Conservation (phyloP, 192 early-diverging fungal species). For the Podila epicladia region DNA sequence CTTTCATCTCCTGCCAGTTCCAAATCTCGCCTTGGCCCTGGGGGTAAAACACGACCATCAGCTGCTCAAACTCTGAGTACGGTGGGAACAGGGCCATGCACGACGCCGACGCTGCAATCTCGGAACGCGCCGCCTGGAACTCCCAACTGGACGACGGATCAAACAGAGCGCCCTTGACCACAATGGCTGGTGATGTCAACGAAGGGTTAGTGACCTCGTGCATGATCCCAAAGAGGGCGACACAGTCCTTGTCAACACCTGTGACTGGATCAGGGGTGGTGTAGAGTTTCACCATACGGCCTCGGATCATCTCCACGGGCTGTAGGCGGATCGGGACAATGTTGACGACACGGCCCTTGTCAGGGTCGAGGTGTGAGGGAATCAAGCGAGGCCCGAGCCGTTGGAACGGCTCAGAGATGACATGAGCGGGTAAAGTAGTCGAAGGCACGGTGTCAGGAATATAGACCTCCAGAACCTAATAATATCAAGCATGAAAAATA, state of each 20-base stretch:
- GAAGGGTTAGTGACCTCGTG: not conserved
- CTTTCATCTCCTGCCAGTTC: slow-evolving; percentile 12
- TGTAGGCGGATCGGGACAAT: slow-evolving; percentile 6
- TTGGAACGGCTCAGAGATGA: not conserved
- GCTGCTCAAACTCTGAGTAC: slow-evolving; percentile 17
- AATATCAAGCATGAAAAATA: not conserved
- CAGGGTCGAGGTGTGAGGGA: not conserved
- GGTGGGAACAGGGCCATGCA: slow-evolving; percentile 39
- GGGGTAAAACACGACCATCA: slow-evolving; percentile 15
- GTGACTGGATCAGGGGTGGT: not conserved
- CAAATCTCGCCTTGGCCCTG: slow-evolving; percentile 25
- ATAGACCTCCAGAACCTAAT: slow-evolving; percentile 22
- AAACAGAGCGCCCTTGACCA: slow-evolving; percentile 25
- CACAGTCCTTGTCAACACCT: not conserved
- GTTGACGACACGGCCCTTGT: slow-evolving; percentile 15
- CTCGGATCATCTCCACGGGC: slow-evolving; percentile 4
- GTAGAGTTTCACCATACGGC: slow-evolving; percentile 19
- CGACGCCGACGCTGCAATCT: not conserved
- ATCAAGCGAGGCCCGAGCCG: not conserved
- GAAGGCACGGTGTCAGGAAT: slow-evolving; percentile 5
- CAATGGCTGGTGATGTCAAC: not conserved
- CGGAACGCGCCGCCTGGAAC: slow-evolving; percentile 3
- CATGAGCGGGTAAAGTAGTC: not conserved
- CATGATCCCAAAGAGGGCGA: slow-evolving; percentile 33
- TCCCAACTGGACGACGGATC: not conserved